A percentile compares a stretch with the other conserved stretches of the same genome.
These are phyloP conservation scores for Trichophyton rubrum DNA, from an alignment of 2,329 filamentous ascomycete species.

Conservation along the genomic window DNA sequence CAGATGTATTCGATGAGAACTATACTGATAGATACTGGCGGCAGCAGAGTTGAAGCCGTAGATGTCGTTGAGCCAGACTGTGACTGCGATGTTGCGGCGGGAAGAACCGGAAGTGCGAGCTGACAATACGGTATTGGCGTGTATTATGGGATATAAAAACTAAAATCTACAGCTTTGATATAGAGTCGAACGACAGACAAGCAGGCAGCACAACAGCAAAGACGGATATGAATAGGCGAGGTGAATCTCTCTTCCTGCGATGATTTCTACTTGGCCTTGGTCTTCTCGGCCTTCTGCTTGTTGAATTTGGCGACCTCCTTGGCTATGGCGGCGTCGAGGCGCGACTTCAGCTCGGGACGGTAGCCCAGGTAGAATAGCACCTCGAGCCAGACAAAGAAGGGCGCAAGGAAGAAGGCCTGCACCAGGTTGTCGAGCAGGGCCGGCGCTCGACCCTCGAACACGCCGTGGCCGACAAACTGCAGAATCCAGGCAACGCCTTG, in stretches of 20 bases:
- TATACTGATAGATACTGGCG: not conserved
- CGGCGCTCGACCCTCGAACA: slow-evolving; percentile 76
- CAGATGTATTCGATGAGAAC: too few species aligned
- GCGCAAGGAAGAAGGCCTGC: slow-evolving; percentile 83
- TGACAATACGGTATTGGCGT: not conserved
- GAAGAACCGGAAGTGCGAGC: not conserved
- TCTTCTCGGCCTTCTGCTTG: slow-evolving; percentile 33
- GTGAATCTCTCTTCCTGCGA: too few species aligned
- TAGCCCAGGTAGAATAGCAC: slow-evolving; percentile 84
- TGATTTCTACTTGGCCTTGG: not conserved
- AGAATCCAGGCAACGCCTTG: slow-evolving; percentile 69
- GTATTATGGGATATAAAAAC: not conserved
- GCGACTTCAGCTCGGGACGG: slow-evolving; percentile 68
- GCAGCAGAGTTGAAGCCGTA: not conserved
- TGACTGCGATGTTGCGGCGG: not conserved
- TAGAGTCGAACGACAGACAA: not conserved
- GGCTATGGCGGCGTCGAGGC: slow-evolving; percentile 64
- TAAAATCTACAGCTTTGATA: not conserved
- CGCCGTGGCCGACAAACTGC: slow-evolving; percentile 85
- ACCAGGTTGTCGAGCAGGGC: slow-evolving; percentile 82
- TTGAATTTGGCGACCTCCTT: slow-evolving; percentile 66
- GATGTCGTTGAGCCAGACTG: not conserved
- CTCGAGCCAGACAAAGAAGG: slow-evolving; percentile 96
- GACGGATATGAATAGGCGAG: too few species aligned
- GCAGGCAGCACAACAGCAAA: too few species aligned